Conservation (phyloP, 2,329 filamentous ascomycete species). For the Hymenoscyphus repandus region DNA sequence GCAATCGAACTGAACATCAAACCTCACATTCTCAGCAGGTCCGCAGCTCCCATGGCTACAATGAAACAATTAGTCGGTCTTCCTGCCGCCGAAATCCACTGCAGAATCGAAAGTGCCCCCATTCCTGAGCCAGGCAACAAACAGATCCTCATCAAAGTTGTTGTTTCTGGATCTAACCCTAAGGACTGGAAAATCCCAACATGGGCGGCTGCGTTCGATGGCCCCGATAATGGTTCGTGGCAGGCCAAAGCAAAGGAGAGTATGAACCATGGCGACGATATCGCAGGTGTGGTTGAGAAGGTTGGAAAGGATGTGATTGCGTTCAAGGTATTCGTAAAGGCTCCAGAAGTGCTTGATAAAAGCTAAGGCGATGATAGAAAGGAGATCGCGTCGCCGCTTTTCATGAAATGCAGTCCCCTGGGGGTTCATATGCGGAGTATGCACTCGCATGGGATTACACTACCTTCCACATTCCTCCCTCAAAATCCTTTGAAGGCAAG, state of each 20-base stretch:
- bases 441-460: constrained; percentile 48
- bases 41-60: neutral
- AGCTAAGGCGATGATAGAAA: neutral
- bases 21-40: too few species aligned
- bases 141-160: constrained; percentile 10
- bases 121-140: constrained; percentile 6
- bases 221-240: neutral
- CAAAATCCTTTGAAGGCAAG: constrained; percentile 16
- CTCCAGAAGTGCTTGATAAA: neutral
- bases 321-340: constrained; percentile 24
- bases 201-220: constrained; percentile 5
- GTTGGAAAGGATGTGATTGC: constrained; percentile 41
- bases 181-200: constrained; percentile 23
- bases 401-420: constrained; percentile 42
- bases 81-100: neutral
- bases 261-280: constrained; percentile 26
- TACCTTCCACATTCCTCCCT: constrained; percentile 37
- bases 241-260: neutral
- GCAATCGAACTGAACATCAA: too few species aligned
- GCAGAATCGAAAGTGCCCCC: neutral
- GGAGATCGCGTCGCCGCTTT: constrained; percentile 43
- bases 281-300: constrained; percentile 37
- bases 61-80: neutral
- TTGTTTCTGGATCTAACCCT: constrained; percentile 23
- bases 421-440: constrained; percentile 56